Evolutionary conservation across 345 rosid species (phyloP).

Genomic region (Balakata baccata): DNA sequence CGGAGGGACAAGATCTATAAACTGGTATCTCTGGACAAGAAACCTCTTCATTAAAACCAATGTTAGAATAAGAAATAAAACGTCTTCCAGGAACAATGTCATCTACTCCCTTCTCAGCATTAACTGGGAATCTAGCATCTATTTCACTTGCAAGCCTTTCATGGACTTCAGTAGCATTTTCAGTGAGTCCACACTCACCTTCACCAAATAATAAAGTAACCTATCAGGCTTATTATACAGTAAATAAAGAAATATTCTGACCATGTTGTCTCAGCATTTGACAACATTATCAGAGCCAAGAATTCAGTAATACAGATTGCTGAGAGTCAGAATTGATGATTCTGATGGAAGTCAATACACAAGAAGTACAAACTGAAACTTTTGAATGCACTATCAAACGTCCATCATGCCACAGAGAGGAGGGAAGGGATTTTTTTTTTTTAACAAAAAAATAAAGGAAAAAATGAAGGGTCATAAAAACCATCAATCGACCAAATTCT

Average conservation of each 20-base stretch:
- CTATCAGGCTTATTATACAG: not conserved
- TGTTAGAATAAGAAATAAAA: constrained; percentile 22
- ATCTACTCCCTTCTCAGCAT: constrained; percentile 19
- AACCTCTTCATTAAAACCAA: constrained; percentile 21
- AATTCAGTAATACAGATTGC: not conserved
- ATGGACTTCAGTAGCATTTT: constrained; percentile 3
- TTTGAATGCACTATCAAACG: not conserved
- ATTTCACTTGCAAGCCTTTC: constrained; percentile 19
- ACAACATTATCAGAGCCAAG: not conserved
- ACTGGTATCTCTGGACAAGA: not conserved
- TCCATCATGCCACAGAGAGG: not conserved
- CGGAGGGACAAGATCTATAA: constrained; percentile 30
- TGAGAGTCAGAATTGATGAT: not conserved
- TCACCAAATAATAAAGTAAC: constrained; percentile 21
- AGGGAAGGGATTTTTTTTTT: not conserved
- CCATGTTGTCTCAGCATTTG: not conserved
- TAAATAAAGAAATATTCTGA: not conserved
- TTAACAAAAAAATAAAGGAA: too few relatives aligned
- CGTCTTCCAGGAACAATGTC: constrained; percentile 18
- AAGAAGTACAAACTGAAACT: not conserved
- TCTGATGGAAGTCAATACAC: not conserved
- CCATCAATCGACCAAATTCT: not conserved
- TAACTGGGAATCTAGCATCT: constrained; percentile 8
- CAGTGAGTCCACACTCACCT: constrained; percentile 22
- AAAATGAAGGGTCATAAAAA: not conserved